Conservation (phyloP, 2,329 filamentous ascomycete genomes). For the Aspergillus ibericus region DNA sequence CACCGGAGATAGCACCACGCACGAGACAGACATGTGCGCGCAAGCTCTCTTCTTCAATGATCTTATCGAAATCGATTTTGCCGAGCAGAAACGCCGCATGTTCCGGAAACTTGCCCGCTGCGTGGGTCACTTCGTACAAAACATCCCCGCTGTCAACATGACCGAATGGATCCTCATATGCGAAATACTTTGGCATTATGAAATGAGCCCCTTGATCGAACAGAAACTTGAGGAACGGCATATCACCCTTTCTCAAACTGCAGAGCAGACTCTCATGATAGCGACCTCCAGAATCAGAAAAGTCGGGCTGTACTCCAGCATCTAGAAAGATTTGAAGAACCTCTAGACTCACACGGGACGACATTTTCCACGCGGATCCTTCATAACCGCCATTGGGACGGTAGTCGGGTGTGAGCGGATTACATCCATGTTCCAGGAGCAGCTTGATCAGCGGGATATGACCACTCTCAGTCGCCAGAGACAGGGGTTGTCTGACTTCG, state of each 20-base stretch:
- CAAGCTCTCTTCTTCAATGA: neutral
- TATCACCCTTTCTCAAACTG: neutral
- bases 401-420: neutral
- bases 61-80: neutral
- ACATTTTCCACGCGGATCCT: neutral
- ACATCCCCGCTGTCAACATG: neutral
- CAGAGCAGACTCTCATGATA: neutral
- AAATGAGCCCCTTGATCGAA: neutral
- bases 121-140: neutral
- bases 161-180: neutral
- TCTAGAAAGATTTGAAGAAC: neutral
- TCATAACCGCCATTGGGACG: neutral
- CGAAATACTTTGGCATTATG: neutral
- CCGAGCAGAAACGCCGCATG: neutral
- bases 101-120: neutral
- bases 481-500: neutral
- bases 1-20: neutral
- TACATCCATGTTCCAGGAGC: neutral
- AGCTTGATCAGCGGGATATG: neutral
- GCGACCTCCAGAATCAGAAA: neutral
- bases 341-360: neutral
- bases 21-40: neutral
- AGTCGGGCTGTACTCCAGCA: neutral
- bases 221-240: neutral
- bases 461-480: neutral